These are phyloP conservation scores for Pseudocercospora macadamiae DNA, from an alignment of 2,329 filamentous ascomycete genomes.

Conservation along the genomic window DNA sequence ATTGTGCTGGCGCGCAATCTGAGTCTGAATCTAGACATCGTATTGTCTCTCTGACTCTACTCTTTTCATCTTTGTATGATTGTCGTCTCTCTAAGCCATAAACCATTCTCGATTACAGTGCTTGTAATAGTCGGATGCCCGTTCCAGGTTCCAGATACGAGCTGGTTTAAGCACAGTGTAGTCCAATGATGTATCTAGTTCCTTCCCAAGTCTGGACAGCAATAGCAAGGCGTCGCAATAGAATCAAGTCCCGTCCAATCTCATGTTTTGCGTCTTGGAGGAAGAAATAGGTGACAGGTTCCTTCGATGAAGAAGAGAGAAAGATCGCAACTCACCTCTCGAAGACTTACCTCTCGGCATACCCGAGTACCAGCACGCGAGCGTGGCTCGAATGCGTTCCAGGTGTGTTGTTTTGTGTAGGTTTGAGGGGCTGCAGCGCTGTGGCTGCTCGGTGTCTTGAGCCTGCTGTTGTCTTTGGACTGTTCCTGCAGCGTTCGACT, in stretches of 20 bases:
- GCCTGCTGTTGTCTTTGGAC: no score
- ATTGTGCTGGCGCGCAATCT: background rate
- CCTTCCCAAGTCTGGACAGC: no score
- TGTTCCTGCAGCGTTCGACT: no score
- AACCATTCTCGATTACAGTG: background rate
- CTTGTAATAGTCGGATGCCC: background rate
- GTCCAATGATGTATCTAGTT: no score
- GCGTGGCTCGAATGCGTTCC: no score
- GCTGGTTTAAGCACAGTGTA: no score
- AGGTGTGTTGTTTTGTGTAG: background rate
- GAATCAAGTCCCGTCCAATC: no score
- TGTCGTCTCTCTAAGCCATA: slow-evolving; percentile 37
- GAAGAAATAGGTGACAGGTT: no score
- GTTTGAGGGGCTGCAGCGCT: background rate
- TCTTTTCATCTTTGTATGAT: background rate
- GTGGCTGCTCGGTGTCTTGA: background rate
- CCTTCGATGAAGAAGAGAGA: background rate
- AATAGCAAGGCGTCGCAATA: no score
- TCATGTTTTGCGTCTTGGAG: no score
- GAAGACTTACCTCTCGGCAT: background rate
- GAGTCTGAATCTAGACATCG: background rate
- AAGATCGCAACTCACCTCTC: background rate
- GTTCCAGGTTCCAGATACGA: background rate
- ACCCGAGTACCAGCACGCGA: background rate
- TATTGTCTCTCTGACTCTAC: background rate